A percentile compares a stretch with the other conserved stretches of the same genome.
Conservation (phyloP, 2,329 filamentous ascomycete genomes). For the Arthrobotrys pseudoclavata region DNA sequence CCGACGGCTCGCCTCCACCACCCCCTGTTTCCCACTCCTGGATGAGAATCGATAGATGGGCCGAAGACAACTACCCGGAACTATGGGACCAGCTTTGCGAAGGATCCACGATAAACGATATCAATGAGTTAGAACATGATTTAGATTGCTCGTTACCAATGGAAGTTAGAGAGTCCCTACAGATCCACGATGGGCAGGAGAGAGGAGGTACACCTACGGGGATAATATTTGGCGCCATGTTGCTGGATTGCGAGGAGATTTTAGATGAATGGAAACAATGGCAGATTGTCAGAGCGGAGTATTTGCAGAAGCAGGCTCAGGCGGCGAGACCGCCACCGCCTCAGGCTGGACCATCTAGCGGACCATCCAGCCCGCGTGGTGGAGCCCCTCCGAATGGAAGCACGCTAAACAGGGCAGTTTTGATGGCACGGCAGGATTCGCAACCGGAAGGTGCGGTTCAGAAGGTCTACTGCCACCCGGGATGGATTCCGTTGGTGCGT, state of each 20-base stretch:
- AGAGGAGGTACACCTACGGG: conserved; percentile 90
- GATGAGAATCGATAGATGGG: conserved; percentile 93
- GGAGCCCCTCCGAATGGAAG: conserved; percentile 61
- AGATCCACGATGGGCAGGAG: conserved; percentile 96
- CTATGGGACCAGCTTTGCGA: conserved; percentile 93
- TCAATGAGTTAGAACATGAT: conserved; percentile 96
- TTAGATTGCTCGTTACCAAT: conserved; percentile 93
- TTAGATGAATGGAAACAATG: conserved; percentile 98
- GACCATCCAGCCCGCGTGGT: conserved; percentile 66
- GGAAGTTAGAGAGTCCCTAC: conserved; percentile 91
- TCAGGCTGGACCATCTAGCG: conserved; percentile 68
- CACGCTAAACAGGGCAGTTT: conserved; percentile 69
- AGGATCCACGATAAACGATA: conserved; percentile 90
- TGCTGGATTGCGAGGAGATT: conserved; percentile 97
- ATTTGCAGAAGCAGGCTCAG: conserved; percentile 76
- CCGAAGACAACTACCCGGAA: conserved; percentile 94
- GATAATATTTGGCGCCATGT: conserved; percentile 92
- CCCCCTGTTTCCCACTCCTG: conserved; percentile 91
- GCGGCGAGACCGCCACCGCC: conserved; percentile 64
- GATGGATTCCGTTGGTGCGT: conserved; percentile 94
- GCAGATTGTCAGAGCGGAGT: conserved; percentile 92
- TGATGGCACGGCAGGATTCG: conserved; percentile 86
- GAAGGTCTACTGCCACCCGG: conserved; percentile 91
- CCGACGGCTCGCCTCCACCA: conserved; percentile 86
- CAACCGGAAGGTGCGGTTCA: conserved; percentile 89